These are phyloP conservation scores for Sugiyamaella castrensis DNA, from an alignment of 1,139 yeast species.

Conservation along the genomic window DNA sequence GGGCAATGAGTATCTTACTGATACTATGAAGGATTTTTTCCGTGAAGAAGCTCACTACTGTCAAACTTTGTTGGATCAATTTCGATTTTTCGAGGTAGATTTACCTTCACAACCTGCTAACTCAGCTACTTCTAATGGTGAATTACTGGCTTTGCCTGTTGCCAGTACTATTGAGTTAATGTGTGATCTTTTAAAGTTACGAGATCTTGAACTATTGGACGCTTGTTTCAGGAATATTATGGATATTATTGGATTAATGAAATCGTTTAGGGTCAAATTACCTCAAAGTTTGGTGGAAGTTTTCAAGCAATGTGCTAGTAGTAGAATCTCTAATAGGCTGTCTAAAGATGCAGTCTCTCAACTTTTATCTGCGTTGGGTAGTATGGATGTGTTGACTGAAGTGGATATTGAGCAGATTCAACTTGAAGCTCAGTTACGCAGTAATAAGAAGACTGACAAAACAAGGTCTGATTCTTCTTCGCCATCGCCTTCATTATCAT, in stretches of 20 bases:
- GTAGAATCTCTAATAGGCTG: conserved; percentile 27
- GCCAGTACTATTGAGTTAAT: conserved; percentile 42
- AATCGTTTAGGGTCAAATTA: conserved; percentile 30
- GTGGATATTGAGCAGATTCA: conserved; percentile 24
- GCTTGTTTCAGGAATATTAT: conserved; percentile 73
- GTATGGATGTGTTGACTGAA: conserved; percentile 12
- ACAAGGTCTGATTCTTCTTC: conserved; percentile 16
- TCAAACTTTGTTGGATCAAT: conserved; percentile 62
- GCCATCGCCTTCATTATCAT: conserved; percentile 9
- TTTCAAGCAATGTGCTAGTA: conserved; percentile 26
- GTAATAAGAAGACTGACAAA: conserved; percentile 16
- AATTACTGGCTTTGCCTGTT: conserved; percentile 29
- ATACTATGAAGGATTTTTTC: conserved; percentile 70
- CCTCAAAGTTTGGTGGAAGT: conserved; percentile 27
- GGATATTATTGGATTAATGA: conserved; percentile 34
- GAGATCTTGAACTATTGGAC: conserved; percentile 69
- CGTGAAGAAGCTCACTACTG: conserved; percentile 83
- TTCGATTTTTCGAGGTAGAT: conserved; percentile 49
- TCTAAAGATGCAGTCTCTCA: conserved; percentile 26
- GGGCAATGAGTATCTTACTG: conserved; percentile 60
- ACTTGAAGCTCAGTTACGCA: conserved; percentile 4
- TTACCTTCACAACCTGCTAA: conserved; percentile 34
- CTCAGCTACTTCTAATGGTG: conserved; percentile 21
- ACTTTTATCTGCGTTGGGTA: conserved; percentile 25
- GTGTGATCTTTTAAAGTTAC: conserved; percentile 76